These are phyloP conservation scores for Microdochium nivale DNA, from an alignment of 2,329 filamentous ascomycete genomes.

Conservation along the genomic window DNA sequence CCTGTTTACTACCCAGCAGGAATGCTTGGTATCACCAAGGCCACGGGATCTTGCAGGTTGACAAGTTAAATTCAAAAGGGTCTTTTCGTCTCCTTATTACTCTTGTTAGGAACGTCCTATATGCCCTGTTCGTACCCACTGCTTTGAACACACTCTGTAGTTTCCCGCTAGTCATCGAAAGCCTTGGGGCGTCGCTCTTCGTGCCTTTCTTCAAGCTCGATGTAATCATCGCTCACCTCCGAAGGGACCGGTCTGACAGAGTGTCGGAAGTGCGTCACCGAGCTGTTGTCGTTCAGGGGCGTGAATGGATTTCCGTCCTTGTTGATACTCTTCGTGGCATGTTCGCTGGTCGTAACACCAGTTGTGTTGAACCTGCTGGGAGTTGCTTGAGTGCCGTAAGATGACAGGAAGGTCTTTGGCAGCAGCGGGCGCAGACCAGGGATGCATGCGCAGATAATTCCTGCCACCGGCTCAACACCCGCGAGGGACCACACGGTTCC, in stretches of 20 bases:
- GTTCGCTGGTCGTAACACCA: neutral
- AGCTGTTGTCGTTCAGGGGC: neutral
- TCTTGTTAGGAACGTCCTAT: no score
- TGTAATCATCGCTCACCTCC: neutral
- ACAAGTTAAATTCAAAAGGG: no score
- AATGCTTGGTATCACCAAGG: no score
- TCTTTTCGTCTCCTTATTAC: no score
- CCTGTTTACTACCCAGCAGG: no score
- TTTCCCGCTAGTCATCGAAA: neutral
- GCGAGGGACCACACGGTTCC: neutral
- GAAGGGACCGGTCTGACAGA: neutral
- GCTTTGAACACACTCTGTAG: neutral
- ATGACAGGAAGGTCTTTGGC: neutral
- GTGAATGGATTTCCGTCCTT: neutral
- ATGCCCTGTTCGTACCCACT: no score
- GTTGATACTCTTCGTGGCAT: neutral
- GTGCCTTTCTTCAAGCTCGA: neutral
- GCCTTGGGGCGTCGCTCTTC: neutral
- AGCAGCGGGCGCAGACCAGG: neutral
- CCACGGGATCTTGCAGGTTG: no score
- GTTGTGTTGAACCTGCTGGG: neutral
- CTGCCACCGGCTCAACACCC: neutral
- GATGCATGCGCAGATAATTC: neutral
- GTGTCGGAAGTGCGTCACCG: neutral
- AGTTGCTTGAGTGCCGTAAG: neutral